Conservation (phyloP, 2,329 filamentous ascomycete species). For the Ophioceras dolichostomum region DNA sequence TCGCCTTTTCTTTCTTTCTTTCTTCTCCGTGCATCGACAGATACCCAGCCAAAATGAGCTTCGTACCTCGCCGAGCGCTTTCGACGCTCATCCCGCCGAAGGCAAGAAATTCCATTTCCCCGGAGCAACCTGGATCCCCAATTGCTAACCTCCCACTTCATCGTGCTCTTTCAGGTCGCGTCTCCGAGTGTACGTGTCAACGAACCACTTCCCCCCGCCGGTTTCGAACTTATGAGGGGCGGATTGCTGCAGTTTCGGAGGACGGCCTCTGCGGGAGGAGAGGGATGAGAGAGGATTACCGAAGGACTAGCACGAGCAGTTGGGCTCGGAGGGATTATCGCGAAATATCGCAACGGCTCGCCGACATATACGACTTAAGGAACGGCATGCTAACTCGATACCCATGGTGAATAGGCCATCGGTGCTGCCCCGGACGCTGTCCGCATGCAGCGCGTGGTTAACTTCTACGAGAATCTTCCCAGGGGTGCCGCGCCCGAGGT, state of each 20-base stretch:
- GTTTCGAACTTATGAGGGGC: conserved; percentile 1
- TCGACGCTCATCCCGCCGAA: conserved; percentile 99
- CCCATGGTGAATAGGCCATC: conserved; percentile 64
- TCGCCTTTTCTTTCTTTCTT: conserved; percentile 4
- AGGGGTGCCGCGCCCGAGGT: conserved; percentile 77
- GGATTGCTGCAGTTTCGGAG: conserved; percentile 1
- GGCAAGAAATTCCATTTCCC: conserved; percentile 40
- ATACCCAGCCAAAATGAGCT: conserved; percentile 66
- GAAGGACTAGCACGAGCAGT: background rate
- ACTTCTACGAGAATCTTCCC: conserved; percentile 97
- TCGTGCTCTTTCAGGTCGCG: conserved; percentile 46
- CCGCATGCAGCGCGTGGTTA: conserved; percentile 95
- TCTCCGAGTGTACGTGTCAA: conserved; percentile 65
- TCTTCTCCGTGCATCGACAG: too few species aligned
- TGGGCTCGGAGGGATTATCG: too few species aligned
- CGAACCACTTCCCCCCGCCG: background rate
- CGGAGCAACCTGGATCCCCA: background rate
- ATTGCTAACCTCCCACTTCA: background rate
- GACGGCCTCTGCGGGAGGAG: too few species aligned
- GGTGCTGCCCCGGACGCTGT: conserved; percentile 90
- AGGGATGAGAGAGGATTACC: background rate
- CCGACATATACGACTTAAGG: too few species aligned
- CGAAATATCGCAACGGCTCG: too few species aligned
- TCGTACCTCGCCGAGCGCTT: conserved; percentile 77
- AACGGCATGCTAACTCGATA: too few species aligned